Base-by-base conservation (phyloP, 2,329 filamentous ascomycete genomes). In the Exophiala sideris region DNA sequence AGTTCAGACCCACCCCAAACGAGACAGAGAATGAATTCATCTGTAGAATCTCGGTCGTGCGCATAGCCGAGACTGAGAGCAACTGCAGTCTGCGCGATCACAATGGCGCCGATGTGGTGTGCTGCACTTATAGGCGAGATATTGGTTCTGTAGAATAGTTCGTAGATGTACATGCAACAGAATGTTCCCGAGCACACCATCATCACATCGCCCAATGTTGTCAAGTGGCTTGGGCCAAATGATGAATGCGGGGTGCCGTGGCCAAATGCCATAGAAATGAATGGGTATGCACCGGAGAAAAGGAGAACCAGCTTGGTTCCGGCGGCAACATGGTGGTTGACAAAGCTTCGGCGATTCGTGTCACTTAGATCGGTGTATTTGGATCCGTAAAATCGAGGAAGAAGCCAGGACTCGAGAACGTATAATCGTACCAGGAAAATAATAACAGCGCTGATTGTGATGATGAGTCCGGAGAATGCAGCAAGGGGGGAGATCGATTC, bases 111-210 rank as follows among this genome's bases (percentile, higher is more conserved):
- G 3, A 71, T 56, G 48, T 77, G 74, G 49, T 77, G 75, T 9
- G 68, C 58, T 1, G 71, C 70, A 3, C 71, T 70, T 18, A 77
- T 68, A 0, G 68, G 69, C 1, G 72, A 75, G 3, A 76, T 62
- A 41, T 71, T 70, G 1, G 65, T 58, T 4, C 74, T 69, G 50
- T 73, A 76, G 40, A 76, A 64, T 5, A 77, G 64, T 58, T 77
- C 75, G 46, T 76, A 76, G 10, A 75, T 61, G 52, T 77, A 76
- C 71, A 76, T 76, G n/a, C 64, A 72, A 11, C 72, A 70, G 24
- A 77, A 62, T 58, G 75, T 66, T 45, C 76, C 71, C 4, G 71
- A 66, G 3, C 65, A 67, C 1, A 74, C 62, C 11, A 36, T 36
- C 34, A 10, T 4, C 3, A 36, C 34, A 14, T 36, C 34, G 10